Evolutionary conservation across 768 basidiomycete species (phyloP), one percentile per base, ranked within the genome.

Genomic region (Tephrocybe sp.): DNA sequence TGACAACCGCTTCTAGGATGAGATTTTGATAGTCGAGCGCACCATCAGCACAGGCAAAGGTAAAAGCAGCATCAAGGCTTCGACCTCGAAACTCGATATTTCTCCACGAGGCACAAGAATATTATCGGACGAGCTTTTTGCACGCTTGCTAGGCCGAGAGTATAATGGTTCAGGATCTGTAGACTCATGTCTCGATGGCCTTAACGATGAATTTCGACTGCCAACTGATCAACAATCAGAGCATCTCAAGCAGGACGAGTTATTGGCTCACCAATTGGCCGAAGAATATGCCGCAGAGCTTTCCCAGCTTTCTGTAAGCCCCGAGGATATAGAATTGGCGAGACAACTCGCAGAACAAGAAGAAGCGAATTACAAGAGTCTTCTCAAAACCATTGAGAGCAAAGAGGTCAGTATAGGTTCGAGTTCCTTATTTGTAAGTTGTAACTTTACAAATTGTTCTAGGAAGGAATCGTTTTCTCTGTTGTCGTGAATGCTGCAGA

Each of bases 381-480:
- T 44, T 44, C 18, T 44, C 6, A 5, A 30, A 4, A 44, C 9
- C 19, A 31, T 44, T 13, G 43, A 44, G n/a, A 21, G 30, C 16
- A 31, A 44, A 12, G 29, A 44, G 29, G 43, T 44, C 19, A 3
- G 43, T 15, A 29, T 33, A 10, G 3, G 8, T 4, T 3, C 8
- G 19, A 19, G 37, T 8, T 9, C 18, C n/a, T 16, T 16, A n/a
- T n/a, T n/a, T n/a, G n/a, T n/a, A n/a, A n/a, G n/a, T n/a, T 30
- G 10, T 12, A 21, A 13, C 12, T 31, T 19, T 27, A 27, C 22
- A n/a, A n/a, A n/a, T n/a, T n/a, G n/a, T n/a, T 29, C 4, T 18
- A 44, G 43, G 29, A 44, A 10, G 27, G 43, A 10, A 29, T 44
- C 33, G 16, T 44, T 15, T 44, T 44, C 21, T 44, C 43, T 33